Percentiles rank a stretch among this genome's conserved stretches.
Conservation (phyloP, 1,284 basidiomycete species). For the Boletellus dicymbophilus region DNA sequence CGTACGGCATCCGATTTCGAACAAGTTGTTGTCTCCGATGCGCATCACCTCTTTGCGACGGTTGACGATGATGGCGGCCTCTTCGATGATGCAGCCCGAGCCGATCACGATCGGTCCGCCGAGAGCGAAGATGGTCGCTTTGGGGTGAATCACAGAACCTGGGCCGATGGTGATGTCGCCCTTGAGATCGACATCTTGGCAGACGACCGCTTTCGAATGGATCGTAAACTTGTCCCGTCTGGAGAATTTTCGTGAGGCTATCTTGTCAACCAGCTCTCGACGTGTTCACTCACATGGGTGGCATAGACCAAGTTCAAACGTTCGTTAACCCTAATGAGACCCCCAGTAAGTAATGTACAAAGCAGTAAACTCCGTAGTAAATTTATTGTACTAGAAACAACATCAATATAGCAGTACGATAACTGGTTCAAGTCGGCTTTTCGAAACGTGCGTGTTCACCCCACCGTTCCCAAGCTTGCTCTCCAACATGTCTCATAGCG, state of each 20-base stretch:
- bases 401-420: slow-evolving; percentile 13
- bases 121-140: slow-evolving; percentile 87
- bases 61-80: slow-evolving; percentile 87
- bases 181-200: slow-evolving; percentile 87
- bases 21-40: slow-evolving; percentile 91
- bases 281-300: slow-evolving; percentile 27
- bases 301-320: slow-evolving; percentile 16
- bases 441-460: slow-evolving; percentile 31
- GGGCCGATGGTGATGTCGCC: slow-evolving; percentile 90
- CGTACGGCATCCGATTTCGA: slow-evolving; percentile 90
- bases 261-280: not conserved
- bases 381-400: slow-evolving; percentile 13
- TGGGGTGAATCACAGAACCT: slow-evolving; percentile 93
- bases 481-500: slow-evolving; percentile 23
- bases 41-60: slow-evolving; percentile 84
- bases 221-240: slow-evolving; percentile 80
- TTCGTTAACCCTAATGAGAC: not conserved
- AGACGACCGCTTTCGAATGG: slow-evolving; percentile 81
- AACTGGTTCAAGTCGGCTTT: slow-evolving; percentile 33
- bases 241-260: not conserved
- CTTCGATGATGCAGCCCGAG: slow-evolving; percentile 89
- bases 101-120: slow-evolving; percentile 89
- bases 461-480: slow-evolving; percentile 34
- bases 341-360: slow-evolving; percentile 14
- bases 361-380: slow-evolving; percentile 14